phyloP scores from a whole-genome alignment of 2,329 filamentous ascomycete species.

The Cladosporium colombiae region DNA sequence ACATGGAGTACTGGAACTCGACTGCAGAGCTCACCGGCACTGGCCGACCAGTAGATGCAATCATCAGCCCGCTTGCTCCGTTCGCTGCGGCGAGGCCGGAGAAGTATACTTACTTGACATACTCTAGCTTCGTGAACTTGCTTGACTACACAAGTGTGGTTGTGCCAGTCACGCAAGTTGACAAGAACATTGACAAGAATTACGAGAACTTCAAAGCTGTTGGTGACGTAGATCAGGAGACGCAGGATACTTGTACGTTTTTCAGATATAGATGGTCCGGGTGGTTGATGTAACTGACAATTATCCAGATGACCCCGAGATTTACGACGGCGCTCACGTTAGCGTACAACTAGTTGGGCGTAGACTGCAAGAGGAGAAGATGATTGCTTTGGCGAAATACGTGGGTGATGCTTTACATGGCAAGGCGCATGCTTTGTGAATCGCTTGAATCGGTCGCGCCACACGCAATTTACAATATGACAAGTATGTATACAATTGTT shows the following conservation, averaged over 20 bases:
- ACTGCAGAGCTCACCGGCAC: conserved; percentile 53
- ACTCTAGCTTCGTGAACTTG: conserved; percentile 52
- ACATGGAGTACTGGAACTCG: conserved; percentile 66
- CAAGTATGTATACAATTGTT: neutral
- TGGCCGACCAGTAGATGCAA: conserved; percentile 53
- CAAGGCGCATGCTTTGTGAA: conserved; percentile 3
- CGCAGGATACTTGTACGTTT: conserved; percentile 45
- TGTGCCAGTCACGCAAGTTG: conserved; percentile 57
- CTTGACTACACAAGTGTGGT: conserved; percentile 58
- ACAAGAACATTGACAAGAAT: conserved; percentile 52
- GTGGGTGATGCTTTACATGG: conserved; percentile 29
- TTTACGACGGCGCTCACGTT: conserved; percentile 42
- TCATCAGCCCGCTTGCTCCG: conserved; percentile 54
- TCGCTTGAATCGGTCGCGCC: neutral
- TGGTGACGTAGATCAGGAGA: conserved; percentile 43
- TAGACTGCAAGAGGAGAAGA: conserved; percentile 42
- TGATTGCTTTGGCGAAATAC: conserved; percentile 40
- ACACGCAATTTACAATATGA: neutral
- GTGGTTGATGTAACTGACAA: conserved; percentile 23
- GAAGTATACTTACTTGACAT: conserved; percentile 51
- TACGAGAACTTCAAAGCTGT: conserved; percentile 39
- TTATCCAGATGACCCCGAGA: conserved; percentile 38
- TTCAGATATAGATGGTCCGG: too few relatives aligned
- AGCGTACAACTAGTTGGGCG: conserved; percentile 39
- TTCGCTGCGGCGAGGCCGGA: conserved; percentile 52